Evolutionary conservation across 2,329 filamentous ascomycete genomes (phyloP), one percentile per base, ranked within the genome.

Genomic region (Ophiocordyceps unilateralis): DNA sequence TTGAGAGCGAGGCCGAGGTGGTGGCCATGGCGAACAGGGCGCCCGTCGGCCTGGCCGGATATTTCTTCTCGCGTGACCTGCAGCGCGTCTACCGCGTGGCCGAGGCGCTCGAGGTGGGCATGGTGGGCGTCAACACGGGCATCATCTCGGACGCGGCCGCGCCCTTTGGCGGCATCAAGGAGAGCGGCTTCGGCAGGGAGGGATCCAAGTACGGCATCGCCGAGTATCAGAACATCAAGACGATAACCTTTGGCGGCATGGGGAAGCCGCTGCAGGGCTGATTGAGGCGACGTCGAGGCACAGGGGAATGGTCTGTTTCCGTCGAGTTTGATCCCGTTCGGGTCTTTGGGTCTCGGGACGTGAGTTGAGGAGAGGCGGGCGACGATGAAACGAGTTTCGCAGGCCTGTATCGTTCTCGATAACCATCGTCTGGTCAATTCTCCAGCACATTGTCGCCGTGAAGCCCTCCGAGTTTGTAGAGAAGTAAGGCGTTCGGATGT

Each of bases 41-140:
- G 1, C 79, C 89, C 42, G 88, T 96, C 32, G 91, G 91, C 1
- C 70, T 98, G 30, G 91, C 89, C 0, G 89, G 85, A 1, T 96
- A 96, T 66, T 94, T 98, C 67, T 96, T 85, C 69, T 87, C 75
- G 6, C 62, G 65, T 41, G 72, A 83, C 53, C 47, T 82, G 12
- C 66, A 72, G 53, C 63, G 79, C 7, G 69, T 76, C 23, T 64
- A 68, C 51, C 67, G 79, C 40, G 72, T 84, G 0, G 74, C 78
- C 0, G 79, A 83, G 62, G 69, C 70, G 15, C 64, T 93, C 34
- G 82, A 93, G 57, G 83, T 89, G 1, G 86, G 85, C 43, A 93
- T 93, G 86, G 76, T 93, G 1, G 85, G 84, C 44, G 76, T 88
- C 46, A 89, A 89, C 61, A 87, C 82, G 1, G 83, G 83, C 23